Evolutionary conservation across 257 asterid genomes (phyloP).

Genomic region (Solanum chmielewskii): DNA sequence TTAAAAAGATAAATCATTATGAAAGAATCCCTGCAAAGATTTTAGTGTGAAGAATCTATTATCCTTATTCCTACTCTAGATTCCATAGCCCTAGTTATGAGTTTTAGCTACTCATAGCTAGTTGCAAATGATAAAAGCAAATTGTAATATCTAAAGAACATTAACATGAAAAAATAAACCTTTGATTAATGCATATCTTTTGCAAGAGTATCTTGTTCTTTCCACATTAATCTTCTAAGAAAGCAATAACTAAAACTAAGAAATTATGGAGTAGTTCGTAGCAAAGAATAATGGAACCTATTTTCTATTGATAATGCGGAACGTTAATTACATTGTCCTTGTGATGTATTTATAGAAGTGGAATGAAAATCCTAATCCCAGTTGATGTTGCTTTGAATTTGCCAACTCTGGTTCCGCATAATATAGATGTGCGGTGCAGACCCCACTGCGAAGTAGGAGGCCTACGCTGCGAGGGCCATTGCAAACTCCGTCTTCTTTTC

Average conservation of each 20-base stretch:
- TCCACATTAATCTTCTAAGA: background rate
- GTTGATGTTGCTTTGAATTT: background rate
- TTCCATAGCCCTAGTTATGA: background rate
- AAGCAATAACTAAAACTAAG: background rate
- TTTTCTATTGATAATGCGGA: background rate
- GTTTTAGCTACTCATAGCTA: background rate
- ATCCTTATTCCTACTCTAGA: background rate
- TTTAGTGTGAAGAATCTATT: background rate
- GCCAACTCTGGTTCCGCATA: background rate
- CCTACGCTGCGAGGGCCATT: background rate
- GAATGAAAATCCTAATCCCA: background rate
- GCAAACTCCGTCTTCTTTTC: background rate
- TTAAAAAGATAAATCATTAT: background rate
- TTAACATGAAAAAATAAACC: background rate
- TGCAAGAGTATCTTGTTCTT: background rate
- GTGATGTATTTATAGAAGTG: background rate
- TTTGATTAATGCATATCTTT: background rate
- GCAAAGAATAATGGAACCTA: background rate
- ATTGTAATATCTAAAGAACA: no score
- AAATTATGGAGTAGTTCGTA: background rate
- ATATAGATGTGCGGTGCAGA: background rate
- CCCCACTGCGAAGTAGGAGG: background rate
- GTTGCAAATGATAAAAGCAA: background rate
- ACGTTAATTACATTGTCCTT: background rate
- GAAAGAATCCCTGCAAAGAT: background rate